Percentiles rank a stretch among this genome's conserved stretches.
These are phyloP conservation scores for Syzygium aromaticum DNA, from an alignment of 345 rosid genomes.

Conservation along the genomic window DNA sequence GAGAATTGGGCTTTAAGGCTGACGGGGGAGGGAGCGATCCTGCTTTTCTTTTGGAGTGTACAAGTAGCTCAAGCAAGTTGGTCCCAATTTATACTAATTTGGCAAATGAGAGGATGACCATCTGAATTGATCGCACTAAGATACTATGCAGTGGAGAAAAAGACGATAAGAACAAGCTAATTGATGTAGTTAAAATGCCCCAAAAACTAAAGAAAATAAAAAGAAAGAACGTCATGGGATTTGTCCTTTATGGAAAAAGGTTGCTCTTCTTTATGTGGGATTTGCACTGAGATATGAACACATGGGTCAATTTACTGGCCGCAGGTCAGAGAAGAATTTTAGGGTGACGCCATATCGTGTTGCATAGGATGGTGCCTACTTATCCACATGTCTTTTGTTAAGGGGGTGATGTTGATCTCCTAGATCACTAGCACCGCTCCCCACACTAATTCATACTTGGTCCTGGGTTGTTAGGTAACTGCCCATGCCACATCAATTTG, in stretches of 20 bases:
- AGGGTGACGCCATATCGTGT: constrained; percentile 5
- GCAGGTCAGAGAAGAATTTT: constrained; percentile 8
- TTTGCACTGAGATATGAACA: constrained; percentile 3
- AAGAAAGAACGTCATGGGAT: background rate
- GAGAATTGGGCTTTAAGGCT: background rate
- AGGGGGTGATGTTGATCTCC: background rate
- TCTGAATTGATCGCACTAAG: background rate
- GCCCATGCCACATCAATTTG: background rate
- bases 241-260: background rate
- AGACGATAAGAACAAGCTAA: background rate
- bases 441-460: background rate
- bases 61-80: background rate
- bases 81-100: background rate
- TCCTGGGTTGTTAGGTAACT: background rate
- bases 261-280: background rate
- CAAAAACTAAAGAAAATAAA: background rate
- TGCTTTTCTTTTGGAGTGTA: background rate
- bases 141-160: background rate
- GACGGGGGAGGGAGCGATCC: background rate
- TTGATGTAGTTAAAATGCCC: background rate
- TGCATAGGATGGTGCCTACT: background rate
- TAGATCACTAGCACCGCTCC: background rate
- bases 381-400: constrained; percentile 4
- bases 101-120: background rate
- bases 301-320: constrained; percentile 29